These are phyloP conservation scores for Calonectria leucothoes DNA, from an alignment of 2,329 filamentous ascomycete genomes.

Conservation along the genomic window DNA sequence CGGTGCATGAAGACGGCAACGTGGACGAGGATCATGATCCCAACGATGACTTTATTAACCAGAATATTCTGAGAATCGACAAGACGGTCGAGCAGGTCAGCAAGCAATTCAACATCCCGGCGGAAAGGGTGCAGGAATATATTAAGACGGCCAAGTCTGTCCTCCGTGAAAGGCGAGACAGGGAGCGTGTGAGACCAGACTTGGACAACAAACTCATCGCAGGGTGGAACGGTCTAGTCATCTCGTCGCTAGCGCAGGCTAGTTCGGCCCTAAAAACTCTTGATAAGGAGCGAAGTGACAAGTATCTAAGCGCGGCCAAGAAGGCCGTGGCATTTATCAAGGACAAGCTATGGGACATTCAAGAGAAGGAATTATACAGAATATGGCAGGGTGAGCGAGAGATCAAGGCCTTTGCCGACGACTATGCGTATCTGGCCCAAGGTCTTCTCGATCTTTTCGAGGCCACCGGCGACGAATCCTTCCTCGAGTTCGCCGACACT, in stretches of 20 bases:
- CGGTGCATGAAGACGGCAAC: conserved; percentile 86
- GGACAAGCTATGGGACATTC: conserved; percentile 76
- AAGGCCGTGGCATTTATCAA: conserved; percentile 79
- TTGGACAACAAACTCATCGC: conserved; percentile 91
- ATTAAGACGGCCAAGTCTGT: conserved; percentile 75
- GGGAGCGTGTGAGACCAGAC: conserved; percentile 79
- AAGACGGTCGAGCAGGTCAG: conserved; percentile 77
- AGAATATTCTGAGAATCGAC: conserved; percentile 85
- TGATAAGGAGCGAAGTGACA: conserved; percentile 65
- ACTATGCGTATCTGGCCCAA: conserved; percentile 90
- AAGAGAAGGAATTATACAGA: conserved; percentile 74
- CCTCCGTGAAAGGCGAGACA: conserved; percentile 77
- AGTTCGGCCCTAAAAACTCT: conserved; percentile 74
- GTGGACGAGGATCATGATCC: conserved; percentile 85
- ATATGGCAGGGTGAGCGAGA: conserved; percentile 78
- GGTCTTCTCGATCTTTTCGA: conserved; percentile 89
- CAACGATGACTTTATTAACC: conserved; percentile 93
- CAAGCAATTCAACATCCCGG: conserved; percentile 78
- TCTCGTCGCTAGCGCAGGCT: conserved; percentile 83
- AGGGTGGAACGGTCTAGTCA: conserved; percentile 89
- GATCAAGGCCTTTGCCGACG: conserved; percentile 84
- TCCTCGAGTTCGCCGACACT: conserved; percentile 83
- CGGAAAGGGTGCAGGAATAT: conserved; percentile 74
- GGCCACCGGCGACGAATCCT: conserved; percentile 79
- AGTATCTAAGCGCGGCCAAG: conserved; percentile 74